Evolutionary conservation across 352 stramenopile species (phyloP).

Genomic region (Phytophthora litchii): DNA sequence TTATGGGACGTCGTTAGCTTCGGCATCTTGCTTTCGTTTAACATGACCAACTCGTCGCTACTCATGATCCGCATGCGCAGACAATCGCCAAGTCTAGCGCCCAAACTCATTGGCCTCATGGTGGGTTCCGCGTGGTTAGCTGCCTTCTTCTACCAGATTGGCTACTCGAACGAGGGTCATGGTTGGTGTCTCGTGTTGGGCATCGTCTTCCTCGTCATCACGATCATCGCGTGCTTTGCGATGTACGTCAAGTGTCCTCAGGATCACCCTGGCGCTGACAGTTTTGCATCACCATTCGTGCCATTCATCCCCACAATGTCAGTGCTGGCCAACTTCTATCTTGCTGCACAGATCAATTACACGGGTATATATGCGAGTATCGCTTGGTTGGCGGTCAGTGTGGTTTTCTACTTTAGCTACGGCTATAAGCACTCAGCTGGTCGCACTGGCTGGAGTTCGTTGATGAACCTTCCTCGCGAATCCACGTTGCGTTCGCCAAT

Average conservation of each 20-base stretch:
- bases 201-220: slow-evolving; percentile 58
- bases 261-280: slow-evolving; percentile 45
- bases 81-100: slow-evolving; percentile 48
- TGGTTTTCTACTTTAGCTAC: slow-evolving; percentile 82
- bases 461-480: slow-evolving; percentile 56
- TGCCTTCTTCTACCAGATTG: slow-evolving; percentile 74
- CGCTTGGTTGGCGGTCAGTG: slow-evolving; percentile 58
- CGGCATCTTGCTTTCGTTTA: slow-evolving; percentile 90
- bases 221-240: slow-evolving; percentile 29
- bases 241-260: slow-evolving; percentile 70
- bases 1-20: slow-evolving; percentile 91
- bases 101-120: slow-evolving; percentile 50
- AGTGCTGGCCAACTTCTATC: slow-evolving; percentile 74
- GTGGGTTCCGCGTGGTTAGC: slow-evolving; percentile 46
- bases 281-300: slow-evolving; percentile 64
- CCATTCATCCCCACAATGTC: slow-evolving; percentile 64
- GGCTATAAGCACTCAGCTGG: slow-evolving; percentile 71
- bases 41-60: slow-evolving; percentile 80
- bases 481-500: slow-evolving; percentile 56
- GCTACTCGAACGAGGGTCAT: slow-evolving; percentile 57
- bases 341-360: slow-evolving; percentile 66
- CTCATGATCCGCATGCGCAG: slow-evolving; percentile 76
- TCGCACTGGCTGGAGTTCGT: slow-evolving; percentile 60
- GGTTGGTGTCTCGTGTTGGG: slow-evolving; percentile 41
- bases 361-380: slow-evolving; percentile 55